phyloP scores from a whole-genome alignment of 1,284 basidiomycete genomes.

The Stygiomarasmius scandens region DNA sequence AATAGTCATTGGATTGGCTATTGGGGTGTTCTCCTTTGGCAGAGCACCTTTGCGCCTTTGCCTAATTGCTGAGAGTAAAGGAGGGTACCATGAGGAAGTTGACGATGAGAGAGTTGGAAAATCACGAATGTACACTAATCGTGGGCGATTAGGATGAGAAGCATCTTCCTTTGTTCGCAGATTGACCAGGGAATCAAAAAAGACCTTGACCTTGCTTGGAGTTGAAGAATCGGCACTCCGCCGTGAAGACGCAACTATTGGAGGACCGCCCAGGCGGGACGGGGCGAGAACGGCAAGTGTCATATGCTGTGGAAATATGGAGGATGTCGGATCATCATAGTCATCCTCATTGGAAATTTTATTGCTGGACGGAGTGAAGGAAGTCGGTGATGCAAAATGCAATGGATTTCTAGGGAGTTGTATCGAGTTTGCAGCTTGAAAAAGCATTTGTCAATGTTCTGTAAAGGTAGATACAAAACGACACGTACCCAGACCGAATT shows the following conservation, averaged over 20 bases:
- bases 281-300: conserved; percentile 63
- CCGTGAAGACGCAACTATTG: conserved; percentile 41
- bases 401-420: conserved; percentile 72
- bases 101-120: conserved; percentile 74
- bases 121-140: conserved; percentile 85
- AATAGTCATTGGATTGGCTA: conserved; percentile 73
- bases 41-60: conserved; percentile 67
- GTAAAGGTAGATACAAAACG: conserved; percentile 6
- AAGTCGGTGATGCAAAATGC: conserved; percentile 55
- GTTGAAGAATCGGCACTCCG: conserved; percentile 35
- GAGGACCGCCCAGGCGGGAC: conserved; percentile 42
- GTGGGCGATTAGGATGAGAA: conserved; percentile 40
- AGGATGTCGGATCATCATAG: conserved; percentile 52
- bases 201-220: conserved; percentile 60
- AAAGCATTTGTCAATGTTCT: conserved; percentile 14
- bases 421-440: conserved; percentile 62
- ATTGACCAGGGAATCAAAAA: conserved; percentile 78
- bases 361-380: conserved; percentile 27
- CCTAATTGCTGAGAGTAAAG: conserved; percentile 75
- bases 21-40: conserved; percentile 55
- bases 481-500: conserved; percentile 68
- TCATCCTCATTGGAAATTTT: conserved; percentile 37
- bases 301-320: conserved; percentile 50
- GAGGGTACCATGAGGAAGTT: conserved; percentile 78
- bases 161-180: conserved; percentile 43